phyloP scores from a whole-genome alignment of 2,329 filamentous ascomycete species.

The Emydomyces testavorans region DNA sequence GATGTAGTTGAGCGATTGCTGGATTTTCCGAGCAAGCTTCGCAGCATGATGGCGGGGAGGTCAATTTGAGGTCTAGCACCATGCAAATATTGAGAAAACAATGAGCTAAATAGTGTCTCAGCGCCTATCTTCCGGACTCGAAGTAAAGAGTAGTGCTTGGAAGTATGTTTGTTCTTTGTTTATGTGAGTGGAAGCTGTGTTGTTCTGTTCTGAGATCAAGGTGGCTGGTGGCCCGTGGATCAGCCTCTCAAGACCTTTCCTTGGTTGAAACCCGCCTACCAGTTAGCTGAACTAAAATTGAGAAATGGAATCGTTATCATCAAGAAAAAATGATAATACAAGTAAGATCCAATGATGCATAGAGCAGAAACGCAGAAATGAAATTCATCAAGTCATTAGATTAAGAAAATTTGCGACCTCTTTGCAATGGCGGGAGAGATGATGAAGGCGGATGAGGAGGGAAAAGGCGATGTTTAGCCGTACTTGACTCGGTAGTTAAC shows the following conservation, averaged over 20 bases:
- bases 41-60: conserved; percentile 1
- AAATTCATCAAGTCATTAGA: conserved; percentile 9
- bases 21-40: conserved; percentile 8
- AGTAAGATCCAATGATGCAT: neutral
- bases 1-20: conserved; percentile 8
- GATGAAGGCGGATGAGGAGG: neutral
- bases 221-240: conserved; percentile 11
- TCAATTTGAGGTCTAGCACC: neutral
- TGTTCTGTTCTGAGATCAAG: conserved; percentile 6
- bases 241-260: conserved; percentile 1
- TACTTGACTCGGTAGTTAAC: neutral
- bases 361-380: neutral
- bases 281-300: neutral
- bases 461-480: neutral
- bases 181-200: neutral
- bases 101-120: too few species aligned
- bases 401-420: neutral
- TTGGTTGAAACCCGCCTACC: conserved; percentile 7
- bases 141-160: neutral
- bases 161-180: neutral
- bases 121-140: too few species aligned
- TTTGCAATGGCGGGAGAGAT: neutral
- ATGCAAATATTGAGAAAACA: neutral
- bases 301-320: neutral
- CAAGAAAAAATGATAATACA: neutral